Evolutionary conservation across 805 yeast genomes (phyloP).

Genomic region (Priceomyces castillae): DNA sequence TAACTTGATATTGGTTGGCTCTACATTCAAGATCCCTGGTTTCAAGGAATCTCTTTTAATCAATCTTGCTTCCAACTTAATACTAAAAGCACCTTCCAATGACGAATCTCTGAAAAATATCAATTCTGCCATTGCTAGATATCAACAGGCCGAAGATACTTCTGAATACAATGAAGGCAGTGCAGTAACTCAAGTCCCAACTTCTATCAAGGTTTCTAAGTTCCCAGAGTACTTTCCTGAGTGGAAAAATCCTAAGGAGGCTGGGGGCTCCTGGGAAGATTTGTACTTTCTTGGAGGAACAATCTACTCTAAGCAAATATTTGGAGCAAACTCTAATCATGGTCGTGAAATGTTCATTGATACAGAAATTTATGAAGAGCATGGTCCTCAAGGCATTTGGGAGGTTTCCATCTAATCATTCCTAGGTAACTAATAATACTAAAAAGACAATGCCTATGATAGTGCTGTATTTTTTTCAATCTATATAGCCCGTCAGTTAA

Average conservation of each 20-base stretch:
- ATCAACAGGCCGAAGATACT: conserved; percentile 42
- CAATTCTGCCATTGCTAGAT: conserved; percentile 39
- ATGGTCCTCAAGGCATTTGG: conserved; percentile 86
- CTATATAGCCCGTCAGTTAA: too few species aligned
- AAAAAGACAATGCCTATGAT: too few species aligned
- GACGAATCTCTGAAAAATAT: conserved; percentile 26
- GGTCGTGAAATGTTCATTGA: conserved; percentile 63
- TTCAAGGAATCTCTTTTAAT: conserved; percentile 67
- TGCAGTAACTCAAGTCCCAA: conserved; percentile 67
- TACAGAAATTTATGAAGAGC: conserved; percentile 67
- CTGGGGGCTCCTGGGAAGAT: conserved; percentile 64
- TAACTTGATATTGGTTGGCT: conserved; percentile 74
- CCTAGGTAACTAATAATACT: too few species aligned
- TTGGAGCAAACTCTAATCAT: conserved; percentile 54
- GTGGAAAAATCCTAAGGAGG: conserved; percentile 65
- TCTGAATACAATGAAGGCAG: conserved; percentile 25
- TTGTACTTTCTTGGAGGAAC: conserved; percentile 82
- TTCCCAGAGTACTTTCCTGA: conserved; percentile 92
- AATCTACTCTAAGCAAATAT: conserved; percentile 82
- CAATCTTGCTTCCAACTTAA: conserved; percentile 53
- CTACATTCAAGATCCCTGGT: conserved; percentile 73
- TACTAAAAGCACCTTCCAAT: conserved; percentile 36
- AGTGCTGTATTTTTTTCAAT: too few species aligned
- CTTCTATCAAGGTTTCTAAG: conserved; percentile 62
- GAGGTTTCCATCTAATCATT: conserved; percentile 39